Evolutionary conservation across 2,329 filamentous ascomycete species (phyloP), one percentile per base, ranked within the genome.

Genomic region (Fusarium tupiense): DNA sequence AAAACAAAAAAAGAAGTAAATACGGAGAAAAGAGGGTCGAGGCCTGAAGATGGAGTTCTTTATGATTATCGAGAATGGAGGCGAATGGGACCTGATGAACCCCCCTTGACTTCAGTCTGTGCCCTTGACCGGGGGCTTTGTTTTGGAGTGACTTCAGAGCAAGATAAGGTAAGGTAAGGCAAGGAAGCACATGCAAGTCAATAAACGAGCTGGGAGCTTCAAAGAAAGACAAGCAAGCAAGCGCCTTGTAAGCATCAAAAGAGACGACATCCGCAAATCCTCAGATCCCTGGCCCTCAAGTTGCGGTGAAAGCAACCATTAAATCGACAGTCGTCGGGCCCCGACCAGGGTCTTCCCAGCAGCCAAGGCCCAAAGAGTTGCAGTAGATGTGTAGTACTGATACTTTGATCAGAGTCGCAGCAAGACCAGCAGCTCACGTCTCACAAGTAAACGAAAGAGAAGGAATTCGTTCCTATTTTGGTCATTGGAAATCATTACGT

Each of bases 301-400:
- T 78, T 78, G 77, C 77, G 77, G 77, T 78, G 77, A 78, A 78
- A 78, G 77, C 67, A 64, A 66, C 70, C 74, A 68, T 66, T 66
- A 49, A 70, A 70, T 71, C 67, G 52, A 67, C 54, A 66, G 67
- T 67, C 70, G 64, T 71, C 69, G 67, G 54, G 61, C 53, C 24
- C 53, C 46, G 54, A 76, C 77, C 61, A 67, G 77, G 77, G 74
- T 77, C 61, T 77, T 77, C 77, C 77, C 57, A 54, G 77, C 56
- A 58, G 57, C 69, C 61, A 67, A 66, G 67, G 24, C 44, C 20
- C 60, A 54, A 59, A 59, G 50, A 52, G 26, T 57, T 53, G 44
- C 56, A 64, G 63, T 66, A 44, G 43, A 52, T 49, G 35, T 49
- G 22, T 59, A 54, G 50, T 49, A 66, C 49, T n/a, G 37, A 47